Conservation (phyloP, 2,329 filamentous ascomycete species). For the Purpureocillium takamizusanense region DNA sequence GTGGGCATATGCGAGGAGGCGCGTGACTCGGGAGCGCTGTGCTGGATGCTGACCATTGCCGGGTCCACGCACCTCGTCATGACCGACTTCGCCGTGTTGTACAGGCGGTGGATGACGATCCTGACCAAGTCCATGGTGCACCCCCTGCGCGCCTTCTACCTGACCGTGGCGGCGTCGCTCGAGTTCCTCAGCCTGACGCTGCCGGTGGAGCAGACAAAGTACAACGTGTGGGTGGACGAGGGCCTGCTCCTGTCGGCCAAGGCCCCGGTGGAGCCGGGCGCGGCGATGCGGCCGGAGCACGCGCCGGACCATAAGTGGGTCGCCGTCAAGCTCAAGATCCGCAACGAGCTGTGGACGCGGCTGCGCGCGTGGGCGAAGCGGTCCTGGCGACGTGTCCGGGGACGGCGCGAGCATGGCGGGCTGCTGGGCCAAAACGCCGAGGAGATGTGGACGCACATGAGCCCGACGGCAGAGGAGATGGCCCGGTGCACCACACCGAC, state of each 20-base stretch:
- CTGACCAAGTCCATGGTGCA: conserved; percentile 57
- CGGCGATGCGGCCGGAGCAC: conserved; percentile 39
- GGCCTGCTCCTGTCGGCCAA: conserved; percentile 34
- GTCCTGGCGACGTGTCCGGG: conserved; percentile 14
- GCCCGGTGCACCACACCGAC: too few species aligned
- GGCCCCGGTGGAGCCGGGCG: conserved; percentile 26
- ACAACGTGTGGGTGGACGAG: conserved; percentile 45
- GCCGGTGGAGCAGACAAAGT: conserved; percentile 34
- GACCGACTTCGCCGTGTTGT: conserved; percentile 57
- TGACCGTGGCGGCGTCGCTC: conserved; percentile 53
- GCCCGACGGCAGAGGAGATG: conserved; percentile 7
- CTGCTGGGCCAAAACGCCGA: neutral
- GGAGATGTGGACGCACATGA: conserved; percentile 15
- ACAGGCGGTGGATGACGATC: conserved; percentile 47
- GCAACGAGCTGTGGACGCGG: conserved; percentile 46
- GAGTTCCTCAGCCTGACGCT: conserved; percentile 51
- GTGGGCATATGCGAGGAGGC: conserved; percentile 48
- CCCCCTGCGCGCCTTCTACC: conserved; percentile 50
- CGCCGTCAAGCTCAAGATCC: conserved; percentile 46
- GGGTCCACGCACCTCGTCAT: conserved; percentile 59
- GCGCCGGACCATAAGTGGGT: conserved; percentile 50
- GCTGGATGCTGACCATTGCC: conserved; percentile 42
- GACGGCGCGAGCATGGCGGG: too few species aligned
- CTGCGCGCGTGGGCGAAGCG: conserved; percentile 33
- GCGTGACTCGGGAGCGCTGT: conserved; percentile 31